Conservation (phyloP, 805 yeast species). For the Cyberlindnera americana region DNA sequence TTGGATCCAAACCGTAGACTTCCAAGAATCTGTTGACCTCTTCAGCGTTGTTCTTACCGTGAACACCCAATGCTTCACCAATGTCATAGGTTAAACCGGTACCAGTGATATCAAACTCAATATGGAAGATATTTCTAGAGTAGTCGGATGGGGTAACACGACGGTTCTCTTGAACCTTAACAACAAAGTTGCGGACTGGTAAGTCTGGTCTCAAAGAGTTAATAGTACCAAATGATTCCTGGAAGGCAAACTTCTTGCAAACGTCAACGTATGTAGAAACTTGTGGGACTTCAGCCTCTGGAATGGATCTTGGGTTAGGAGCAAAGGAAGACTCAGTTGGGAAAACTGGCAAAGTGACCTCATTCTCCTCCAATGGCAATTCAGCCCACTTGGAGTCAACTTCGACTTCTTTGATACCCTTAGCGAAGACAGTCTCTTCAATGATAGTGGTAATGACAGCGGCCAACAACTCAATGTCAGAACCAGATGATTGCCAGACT, state of each 20-base stretch:
- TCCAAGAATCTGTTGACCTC: slow-evolving; percentile 66
- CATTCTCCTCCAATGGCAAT: slow-evolving; percentile 32
- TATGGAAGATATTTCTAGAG: slow-evolving; percentile 93
- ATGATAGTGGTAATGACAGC: slow-evolving; percentile 65
- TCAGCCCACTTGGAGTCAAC: slow-evolving; percentile 28
- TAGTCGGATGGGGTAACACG: slow-evolving; percentile 88
- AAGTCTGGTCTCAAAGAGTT: slow-evolving; percentile 80
- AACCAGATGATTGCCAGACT: slow-evolving; percentile 76
- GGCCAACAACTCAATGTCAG: slow-evolving; percentile 75
- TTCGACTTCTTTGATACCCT: slow-evolving; percentile 38
- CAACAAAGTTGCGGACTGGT: slow-evolving; percentile 79
- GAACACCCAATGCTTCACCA: slow-evolving; percentile 96
- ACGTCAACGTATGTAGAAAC: slow-evolving; percentile 44
- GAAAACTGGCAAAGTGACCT: slow-evolving; percentile 45
- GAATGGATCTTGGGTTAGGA: slow-evolving; percentile 52
- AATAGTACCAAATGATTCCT: slow-evolving; percentile 67
- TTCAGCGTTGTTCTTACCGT: slow-evolving; percentile 73
- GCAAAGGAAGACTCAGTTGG: slow-evolving; percentile 61
- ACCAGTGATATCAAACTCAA: slow-evolving; percentile 87
- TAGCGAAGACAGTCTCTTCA: slow-evolving; percentile 46
- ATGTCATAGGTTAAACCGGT: slow-evolving; percentile 89
- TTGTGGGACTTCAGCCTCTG: slow-evolving; percentile 40
- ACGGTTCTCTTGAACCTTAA: slow-evolving; percentile 86
- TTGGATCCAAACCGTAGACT: slow-evolving; percentile 67
- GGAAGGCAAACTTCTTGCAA: slow-evolving; percentile 71